Base-by-base conservation (phyloP, 495 filamentous ascomycete species). In the Darksidea phi region DNA sequence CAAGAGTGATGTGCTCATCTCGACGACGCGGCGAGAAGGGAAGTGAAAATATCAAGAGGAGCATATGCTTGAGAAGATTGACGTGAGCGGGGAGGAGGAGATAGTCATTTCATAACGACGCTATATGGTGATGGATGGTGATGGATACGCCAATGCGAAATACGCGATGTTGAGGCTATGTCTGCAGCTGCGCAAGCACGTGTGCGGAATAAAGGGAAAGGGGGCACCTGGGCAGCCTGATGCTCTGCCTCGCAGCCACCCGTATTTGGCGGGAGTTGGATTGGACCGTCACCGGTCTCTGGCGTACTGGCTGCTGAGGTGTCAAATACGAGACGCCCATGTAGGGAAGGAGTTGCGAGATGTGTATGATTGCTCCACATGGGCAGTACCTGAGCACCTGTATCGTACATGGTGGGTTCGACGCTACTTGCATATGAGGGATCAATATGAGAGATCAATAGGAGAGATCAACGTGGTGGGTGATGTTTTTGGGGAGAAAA, bases 1-100 rank as follows among this genome's bases (percentile, higher is more conserved):
- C 8, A 64, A 59, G 28, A 64, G 38, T 15, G 61, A 52, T 8
- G 32, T 10, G 15, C 8, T 47, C 54, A 64, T 62, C 13, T 3
- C 49, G 2, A 20, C 15, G 18, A 18, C 45, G n/a, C 20, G 37
- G 2, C 23, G 21, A 26, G 8, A 37, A 18, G n/a, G 6, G 1
- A 20, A 25, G 20, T 17, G 42, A 20, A 24, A 34, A 42, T 17
- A n/a, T 34, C n/a, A 1, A 48, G 37, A 47, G 42, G 0, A 37
- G n/a, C 5, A 47, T n/a, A 34, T n/a, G 36, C 18, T 18, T 41
- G 37, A 5, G 2, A 32, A 54, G 34, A 17, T 4, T 1, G 18
- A 20, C 6, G 37, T 17, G 43, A 34, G 21, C 13, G 25, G 41
- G 10, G 26, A 47, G n/a, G 28, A 25, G 21, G 18, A 20, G 37